Conservation (phyloP, 2,329 filamentous ascomycete genomes). For the Gremmenia infestans region DNA sequence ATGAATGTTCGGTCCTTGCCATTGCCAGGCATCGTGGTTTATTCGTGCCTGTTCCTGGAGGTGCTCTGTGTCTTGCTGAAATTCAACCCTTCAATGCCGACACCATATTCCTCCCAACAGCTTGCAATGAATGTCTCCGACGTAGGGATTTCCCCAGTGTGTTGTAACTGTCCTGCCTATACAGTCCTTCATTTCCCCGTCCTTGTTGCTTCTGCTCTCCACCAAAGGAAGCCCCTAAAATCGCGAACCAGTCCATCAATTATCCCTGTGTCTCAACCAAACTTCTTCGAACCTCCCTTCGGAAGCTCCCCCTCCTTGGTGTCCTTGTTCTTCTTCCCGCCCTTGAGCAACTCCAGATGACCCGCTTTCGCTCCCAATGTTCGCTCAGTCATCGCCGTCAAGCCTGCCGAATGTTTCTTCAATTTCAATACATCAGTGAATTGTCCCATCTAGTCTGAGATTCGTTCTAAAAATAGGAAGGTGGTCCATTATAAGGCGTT, state of each 20-base stretch:
- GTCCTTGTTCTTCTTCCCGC: conserved; percentile 57
- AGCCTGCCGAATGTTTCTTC: conserved; percentile 56
- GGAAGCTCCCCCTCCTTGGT: conserved; percentile 33
- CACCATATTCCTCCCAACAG: neutral
- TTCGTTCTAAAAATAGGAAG: neutral
- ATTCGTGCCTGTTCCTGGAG: neutral
- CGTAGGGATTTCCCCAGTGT: too few relatives aligned
- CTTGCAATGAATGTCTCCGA: too few relatives aligned
- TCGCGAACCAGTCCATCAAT: neutral
- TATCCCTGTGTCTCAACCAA: conserved; percentile 23
- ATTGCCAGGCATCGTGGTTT: neutral
- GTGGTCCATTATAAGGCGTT: neutral
- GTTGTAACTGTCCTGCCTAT: neutral
- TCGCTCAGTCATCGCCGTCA: conserved; percentile 62
- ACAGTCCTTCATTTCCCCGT: neutral
- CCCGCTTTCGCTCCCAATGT: conserved; percentile 62
- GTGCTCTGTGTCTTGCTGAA: neutral
- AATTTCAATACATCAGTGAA: neutral
- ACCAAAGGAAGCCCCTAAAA: neutral
- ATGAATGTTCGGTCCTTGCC: too few relatives aligned
- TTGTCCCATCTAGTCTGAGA: neutral
- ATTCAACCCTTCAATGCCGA: neutral
- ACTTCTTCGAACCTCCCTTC: conserved; percentile 35
- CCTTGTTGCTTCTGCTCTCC: neutral
- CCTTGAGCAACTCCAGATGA: conserved; percentile 63